Base-by-base conservation (phyloP, 106 monocot genomes). In the Apostasia shenzhenica region DNA sequence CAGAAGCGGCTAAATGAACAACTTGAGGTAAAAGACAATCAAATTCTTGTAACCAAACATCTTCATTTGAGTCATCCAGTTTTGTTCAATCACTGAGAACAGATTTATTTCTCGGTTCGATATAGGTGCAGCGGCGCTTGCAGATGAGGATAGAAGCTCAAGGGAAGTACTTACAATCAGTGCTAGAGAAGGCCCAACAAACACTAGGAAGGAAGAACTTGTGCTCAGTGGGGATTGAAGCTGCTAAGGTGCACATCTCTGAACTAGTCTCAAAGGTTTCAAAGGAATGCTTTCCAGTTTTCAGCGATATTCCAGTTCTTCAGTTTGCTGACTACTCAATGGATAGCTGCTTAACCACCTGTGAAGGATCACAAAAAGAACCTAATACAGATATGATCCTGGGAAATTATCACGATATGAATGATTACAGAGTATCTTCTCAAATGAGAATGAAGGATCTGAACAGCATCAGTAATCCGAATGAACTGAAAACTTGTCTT, bases 121-220 rank as follows among this genome's bases (percentile, higher is more conserved):
- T 48, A 81, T 77, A 87, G 91, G 87, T 87, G 10, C 87, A 91
- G 59, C 71, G 77, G 48, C 82, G 81, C 49, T 76, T 92, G 44
- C 92, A 88, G 55, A 68, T 85, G 45, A 66, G 83, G 41, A 92
- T 92, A 54, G 85, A 92, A 72, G 92, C 92, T 5, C 92, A 92
- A 56, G 88, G 92, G 41, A 92, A 81, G 47, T 92, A 92, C 67
- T 66, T 92, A 56, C 85, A 92, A 60, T 80, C 82, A 6, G 92
- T 92, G 43, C 73, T 92, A 41, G 92, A 92, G 73, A 88, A 88
- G 71, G 92, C 92, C n/a, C 84, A 92, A 68, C 85, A 88, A 65
- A 85, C 88, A 10, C 80, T 92, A 50, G 92, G 82, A 43, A 85
- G 78, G 68, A 80, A 81, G 49, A 88, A 76, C 38, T 9, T 81